These are phyloP conservation scores for Gossypium australe DNA, from an alignment of 345 rosid species.

Conservation along the genomic window DNA sequence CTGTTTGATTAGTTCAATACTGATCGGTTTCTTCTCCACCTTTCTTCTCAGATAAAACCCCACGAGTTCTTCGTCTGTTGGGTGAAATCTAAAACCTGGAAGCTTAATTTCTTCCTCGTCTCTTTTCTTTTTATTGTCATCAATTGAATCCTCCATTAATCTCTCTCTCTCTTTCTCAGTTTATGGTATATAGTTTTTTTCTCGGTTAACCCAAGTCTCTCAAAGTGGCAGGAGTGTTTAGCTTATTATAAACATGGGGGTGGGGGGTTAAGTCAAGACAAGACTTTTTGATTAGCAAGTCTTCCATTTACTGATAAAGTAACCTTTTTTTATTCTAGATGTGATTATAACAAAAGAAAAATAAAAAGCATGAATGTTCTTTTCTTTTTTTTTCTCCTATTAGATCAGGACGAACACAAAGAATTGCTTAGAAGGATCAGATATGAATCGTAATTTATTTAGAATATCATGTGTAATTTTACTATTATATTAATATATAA, in stretches of 20 bases:
- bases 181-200: neutral
- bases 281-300: constrained; percentile 3
- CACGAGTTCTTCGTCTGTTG: constrained; percentile 44
- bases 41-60: constrained; percentile 42
- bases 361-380: neutral
- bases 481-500: no score
- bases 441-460: no score
- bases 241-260: neutral
- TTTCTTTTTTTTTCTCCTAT: neutral
- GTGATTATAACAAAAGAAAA: neutral
- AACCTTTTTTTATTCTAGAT: neutral
- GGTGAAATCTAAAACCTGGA: constrained; percentile 47
- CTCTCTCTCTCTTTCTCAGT: neutral
- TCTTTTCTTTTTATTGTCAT: neutral
- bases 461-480: no score
- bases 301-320: neutral
- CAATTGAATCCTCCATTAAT: neutral
- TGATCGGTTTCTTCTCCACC: constrained; percentile 30
- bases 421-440: no score
- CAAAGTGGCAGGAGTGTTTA: neutral
- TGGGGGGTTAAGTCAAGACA: neutral
- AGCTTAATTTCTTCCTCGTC: constrained; percentile 23
- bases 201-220: neutral
- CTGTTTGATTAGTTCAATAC: constrained; percentile 37
- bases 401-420: no score